A percentile compares a stretch with the other conserved stretches of the same genome.
These are phyloP conservation scores for Mycena venus DNA, from an alignment of 768 basidiomycete species.

Conservation along the genomic window DNA sequence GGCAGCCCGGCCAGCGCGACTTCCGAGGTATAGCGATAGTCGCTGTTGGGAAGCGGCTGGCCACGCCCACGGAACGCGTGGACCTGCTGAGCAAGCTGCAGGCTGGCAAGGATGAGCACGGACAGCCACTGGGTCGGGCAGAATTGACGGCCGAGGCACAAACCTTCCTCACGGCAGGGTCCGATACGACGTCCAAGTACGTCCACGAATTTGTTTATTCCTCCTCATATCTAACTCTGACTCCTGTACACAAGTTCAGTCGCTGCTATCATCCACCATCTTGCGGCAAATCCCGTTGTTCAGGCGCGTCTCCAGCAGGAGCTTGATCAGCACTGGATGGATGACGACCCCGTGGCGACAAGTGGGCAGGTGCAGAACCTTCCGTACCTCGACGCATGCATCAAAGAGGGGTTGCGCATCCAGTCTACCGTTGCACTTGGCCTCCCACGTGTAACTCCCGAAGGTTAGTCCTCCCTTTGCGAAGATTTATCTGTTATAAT, in stretches of 20 bases:
- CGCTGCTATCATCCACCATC: conserved; percentile 84
- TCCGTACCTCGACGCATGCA: conserved; percentile 87
- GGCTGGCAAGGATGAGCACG: conserved; percentile 78
- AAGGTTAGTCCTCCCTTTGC: too few species aligned
- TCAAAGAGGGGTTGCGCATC: conserved; percentile 87
- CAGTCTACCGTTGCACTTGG: conserved; percentile 90
- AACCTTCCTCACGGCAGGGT: conserved; percentile 89
- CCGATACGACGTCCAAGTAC: conserved; percentile 94
- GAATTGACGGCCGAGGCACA: conserved; percentile 92
- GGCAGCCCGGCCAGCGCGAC: conserved; percentile 73
- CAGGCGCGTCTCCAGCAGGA: conserved; percentile 72
- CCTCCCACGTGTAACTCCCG: conserved; percentile 84
- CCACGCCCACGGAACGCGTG: conserved; percentile 75
- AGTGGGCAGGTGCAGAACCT: conserved; percentile 79
- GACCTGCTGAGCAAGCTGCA: conserved; percentile 89
- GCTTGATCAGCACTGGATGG: conserved; percentile 55
- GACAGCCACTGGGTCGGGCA: conserved; percentile 82
- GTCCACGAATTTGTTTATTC: conserved; percentile 35
- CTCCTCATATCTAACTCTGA: neutral
- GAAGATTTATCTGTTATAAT: too few species aligned
- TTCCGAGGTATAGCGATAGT: conserved; percentile 86
- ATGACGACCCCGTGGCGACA: conserved; percentile 70
- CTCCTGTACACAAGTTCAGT: conserved; percentile 69
- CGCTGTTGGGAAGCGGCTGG: conserved; percentile 81
- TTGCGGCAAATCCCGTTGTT: conserved; percentile 64